Conservation (phyloP, 345 rosid genomes). For the Dovyalis caffra region DNA sequence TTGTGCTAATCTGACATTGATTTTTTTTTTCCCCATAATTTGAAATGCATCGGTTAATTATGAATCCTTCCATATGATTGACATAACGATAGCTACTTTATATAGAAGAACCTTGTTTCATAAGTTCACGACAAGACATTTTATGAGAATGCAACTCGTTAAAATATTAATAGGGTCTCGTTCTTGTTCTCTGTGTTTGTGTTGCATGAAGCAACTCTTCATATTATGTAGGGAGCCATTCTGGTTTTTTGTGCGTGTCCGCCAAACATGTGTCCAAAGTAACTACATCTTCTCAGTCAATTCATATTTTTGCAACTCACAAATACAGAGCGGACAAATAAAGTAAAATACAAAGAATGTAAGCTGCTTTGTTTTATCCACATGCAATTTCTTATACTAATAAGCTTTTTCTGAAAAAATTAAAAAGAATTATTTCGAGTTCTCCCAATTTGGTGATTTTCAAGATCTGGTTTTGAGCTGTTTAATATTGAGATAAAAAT, state of each 20-base stretch:
- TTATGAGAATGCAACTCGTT: background rate
- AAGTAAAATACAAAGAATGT: too few species aligned
- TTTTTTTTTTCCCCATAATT: background rate
- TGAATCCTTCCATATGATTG: background rate
- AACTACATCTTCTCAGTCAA: too few species aligned
- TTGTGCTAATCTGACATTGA: background rate
- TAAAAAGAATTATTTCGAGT: background rate
- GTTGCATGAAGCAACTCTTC: too few species aligned
- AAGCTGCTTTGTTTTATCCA: background rate
- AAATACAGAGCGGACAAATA: background rate
- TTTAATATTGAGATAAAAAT: background rate
- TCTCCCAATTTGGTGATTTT: background rate
- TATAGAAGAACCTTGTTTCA: background rate
- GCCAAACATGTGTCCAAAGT: background rate
- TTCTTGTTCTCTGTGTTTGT: too few species aligned
- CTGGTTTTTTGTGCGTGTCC: background rate
- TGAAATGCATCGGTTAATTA: too few species aligned
- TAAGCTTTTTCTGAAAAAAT: background rate
- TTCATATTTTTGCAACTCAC: too few species aligned
- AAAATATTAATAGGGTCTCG: too few species aligned
- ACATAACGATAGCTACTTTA: background rate
- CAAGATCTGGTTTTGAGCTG: background rate
- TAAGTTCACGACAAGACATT: background rate
- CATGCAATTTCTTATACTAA: background rate
- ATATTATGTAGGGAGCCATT: too few species aligned